Evolutionary conservation across 257 asterid genomes (phyloP).

Genomic region (Mitragyna speciosa): DNA sequence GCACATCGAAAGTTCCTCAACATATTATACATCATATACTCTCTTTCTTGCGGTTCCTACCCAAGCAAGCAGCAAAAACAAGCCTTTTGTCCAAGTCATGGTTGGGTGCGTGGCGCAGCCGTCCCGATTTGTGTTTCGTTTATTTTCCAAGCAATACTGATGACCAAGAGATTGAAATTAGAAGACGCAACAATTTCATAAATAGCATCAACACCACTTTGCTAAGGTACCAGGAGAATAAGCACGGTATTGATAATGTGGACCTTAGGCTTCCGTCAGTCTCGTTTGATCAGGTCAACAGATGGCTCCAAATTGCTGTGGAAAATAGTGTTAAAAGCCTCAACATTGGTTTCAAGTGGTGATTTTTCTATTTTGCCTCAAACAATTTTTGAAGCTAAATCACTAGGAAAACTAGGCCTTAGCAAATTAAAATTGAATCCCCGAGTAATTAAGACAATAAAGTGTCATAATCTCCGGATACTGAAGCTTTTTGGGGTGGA

Average conservation of each 20-base stretch:
- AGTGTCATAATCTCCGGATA: neutral
- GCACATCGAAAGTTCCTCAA: neutral
- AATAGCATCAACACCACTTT: neutral
- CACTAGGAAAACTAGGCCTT: neutral
- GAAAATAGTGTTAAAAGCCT: neutral
- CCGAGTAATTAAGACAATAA: neutral
- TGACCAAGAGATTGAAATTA: no score
- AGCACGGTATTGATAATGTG: neutral
- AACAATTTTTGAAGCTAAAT: neutral
- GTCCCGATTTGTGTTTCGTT: neutral
- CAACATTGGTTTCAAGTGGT: neutral
- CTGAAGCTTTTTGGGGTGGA: neutral
- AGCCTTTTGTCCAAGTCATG: neutral
- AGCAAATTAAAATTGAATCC: neutral
- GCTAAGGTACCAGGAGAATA: neutral
- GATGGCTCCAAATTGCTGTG: neutral
- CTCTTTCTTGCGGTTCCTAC: neutral
- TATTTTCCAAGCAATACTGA: no score
- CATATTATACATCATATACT: neutral
- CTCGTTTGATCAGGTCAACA: neutral
- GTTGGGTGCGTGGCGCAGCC: neutral
- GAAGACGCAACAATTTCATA: neutral
- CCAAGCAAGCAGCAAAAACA: neutral
- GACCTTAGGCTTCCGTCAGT: neutral
- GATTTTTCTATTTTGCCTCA: neutral